These are phyloP conservation scores for Graphilbum ipis-grandicollis DNA, from an alignment of 2,329 filamentous ascomycete species.

Conservation along the genomic window DNA sequence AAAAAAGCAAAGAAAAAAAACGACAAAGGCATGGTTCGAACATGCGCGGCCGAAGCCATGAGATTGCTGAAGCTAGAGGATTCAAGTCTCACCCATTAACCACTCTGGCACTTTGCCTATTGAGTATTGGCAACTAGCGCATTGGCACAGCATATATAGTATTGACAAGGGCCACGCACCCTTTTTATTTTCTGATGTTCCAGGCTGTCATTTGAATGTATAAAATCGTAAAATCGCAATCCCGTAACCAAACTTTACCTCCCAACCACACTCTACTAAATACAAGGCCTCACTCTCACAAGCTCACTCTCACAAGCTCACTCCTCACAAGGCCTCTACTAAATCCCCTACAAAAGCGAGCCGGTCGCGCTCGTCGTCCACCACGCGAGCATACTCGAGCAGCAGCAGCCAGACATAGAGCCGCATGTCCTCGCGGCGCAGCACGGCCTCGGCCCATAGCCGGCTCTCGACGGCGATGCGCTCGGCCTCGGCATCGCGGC, in stretches of 20 bases:
- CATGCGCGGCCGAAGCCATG: conserved; percentile 11
- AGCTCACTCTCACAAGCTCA: too few species aligned
- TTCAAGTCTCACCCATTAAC: conserved; percentile 12
- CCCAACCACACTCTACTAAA: too few species aligned
- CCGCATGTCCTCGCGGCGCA: conserved; percentile 48
- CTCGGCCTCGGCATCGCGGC: too few species aligned
- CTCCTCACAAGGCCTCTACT: too few species aligned
- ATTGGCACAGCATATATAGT: too few species aligned
- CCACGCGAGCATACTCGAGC: conserved; percentile 37
- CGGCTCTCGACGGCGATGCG: conserved; percentile 35
- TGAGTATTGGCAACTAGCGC: too few species aligned
- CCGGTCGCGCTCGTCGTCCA: conserved; percentile 23
- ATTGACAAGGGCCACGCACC: too few species aligned
- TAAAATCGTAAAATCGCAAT: too few species aligned
- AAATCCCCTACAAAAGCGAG: conserved; percentile 28
- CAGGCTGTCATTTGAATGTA: too few species aligned
- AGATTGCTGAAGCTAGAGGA: conserved; percentile 7
- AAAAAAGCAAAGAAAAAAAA: conserved; percentile 3
- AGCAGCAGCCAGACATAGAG: conserved; percentile 47
- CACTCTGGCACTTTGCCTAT: conserved; percentile 10
- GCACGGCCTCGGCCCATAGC: conserved; percentile 42
- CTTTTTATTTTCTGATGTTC: too few species aligned
- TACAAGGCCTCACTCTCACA: too few species aligned
- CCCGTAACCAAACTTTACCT: too few species aligned
- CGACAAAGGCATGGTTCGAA: conserved; percentile 11